phyloP scores from a whole-genome alignment of 2,329 filamentous ascomycete species.

The Monilinia aucupariae region DNA sequence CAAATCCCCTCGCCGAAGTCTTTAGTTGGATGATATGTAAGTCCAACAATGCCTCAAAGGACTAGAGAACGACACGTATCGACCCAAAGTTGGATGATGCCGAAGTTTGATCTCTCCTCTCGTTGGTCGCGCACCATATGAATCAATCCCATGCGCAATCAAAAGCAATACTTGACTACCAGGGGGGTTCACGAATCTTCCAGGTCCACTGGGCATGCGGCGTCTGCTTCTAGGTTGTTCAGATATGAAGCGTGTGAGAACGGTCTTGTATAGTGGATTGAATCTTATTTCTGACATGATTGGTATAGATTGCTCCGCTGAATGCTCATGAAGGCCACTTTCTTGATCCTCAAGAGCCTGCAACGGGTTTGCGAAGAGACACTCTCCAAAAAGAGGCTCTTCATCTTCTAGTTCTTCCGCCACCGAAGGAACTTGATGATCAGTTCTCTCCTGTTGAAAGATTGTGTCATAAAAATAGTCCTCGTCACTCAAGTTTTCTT shows the following conservation, averaged over 20 bases:
- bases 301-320: accelerated
- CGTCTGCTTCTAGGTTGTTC: not conserved
- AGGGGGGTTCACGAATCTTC: not conserved
- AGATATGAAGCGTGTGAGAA: not conserved
- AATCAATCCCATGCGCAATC: not conserved
- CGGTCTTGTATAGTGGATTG: not conserved
- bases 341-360: not conserved
- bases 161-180: not conserved
- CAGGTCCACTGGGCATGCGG: not conserved
- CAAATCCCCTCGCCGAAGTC: not conserved
- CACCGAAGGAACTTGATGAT: not conserved
- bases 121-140: not conserved
- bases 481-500: not conserved
- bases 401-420: not conserved
- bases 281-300: accelerated
- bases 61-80: not conserved
- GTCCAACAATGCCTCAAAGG: not conserved
- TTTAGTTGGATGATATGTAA: not conserved
- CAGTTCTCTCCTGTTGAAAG: not conserved
- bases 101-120: not conserved
- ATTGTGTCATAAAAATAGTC: not conserved
- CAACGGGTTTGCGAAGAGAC: not conserved
- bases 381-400: not conserved
- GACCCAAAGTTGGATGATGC: not conserved
- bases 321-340: not conserved